A percentile compares a stretch with the other conserved stretches of the same genome.
Conservation (phyloP, 441 rosid species). For the Erodium moschatum region DNA sequence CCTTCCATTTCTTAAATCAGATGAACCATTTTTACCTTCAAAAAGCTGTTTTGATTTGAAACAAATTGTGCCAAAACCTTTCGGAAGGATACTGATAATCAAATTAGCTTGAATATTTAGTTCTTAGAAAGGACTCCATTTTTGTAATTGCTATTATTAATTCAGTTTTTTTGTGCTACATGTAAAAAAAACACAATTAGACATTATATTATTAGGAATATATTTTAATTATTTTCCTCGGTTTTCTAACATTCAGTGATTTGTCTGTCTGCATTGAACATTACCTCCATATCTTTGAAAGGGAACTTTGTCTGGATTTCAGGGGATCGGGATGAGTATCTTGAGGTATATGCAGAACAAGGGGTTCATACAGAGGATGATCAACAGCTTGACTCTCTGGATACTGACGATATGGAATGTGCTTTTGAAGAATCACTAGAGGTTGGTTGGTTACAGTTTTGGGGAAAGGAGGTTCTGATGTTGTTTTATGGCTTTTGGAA, state of each 20-base stretch:
- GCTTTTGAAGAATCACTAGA: slow-evolving; percentile 43
- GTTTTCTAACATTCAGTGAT: not conserved
- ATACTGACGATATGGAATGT: slow-evolving; percentile 36
- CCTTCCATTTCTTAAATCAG: too few species aligned
- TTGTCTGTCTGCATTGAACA: not conserved
- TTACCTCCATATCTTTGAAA: too few species aligned
- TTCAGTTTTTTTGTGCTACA: not conserved
- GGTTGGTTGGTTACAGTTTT: slow-evolving; percentile 35
- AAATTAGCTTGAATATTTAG: not conserved
- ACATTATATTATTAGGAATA: not conserved
- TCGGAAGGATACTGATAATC: not conserved
- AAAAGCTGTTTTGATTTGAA: not conserved
- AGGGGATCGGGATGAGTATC: slow-evolving; percentile 33
- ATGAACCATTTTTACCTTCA: not conserved
- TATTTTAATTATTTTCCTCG: not conserved
- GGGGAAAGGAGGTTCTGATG: not conserved
- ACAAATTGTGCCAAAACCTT: not conserved
- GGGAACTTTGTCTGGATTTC: slow-evolving; percentile 21
- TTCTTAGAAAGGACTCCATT: not conserved
- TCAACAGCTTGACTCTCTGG: slow-evolving; percentile 31
- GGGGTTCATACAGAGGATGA: slow-evolving; percentile 37
- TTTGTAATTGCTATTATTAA: not conserved
- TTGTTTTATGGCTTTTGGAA: too few species aligned
- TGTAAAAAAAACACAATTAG: not conserved
- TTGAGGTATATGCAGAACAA: slow-evolving; percentile 30